Percentiles rank a stretch among this genome's conserved stretches.
Evolutionary conservation across 2,329 filamentous ascomycete species (phyloP).

Genomic region (Phaeosphaeria sp.): DNA sequence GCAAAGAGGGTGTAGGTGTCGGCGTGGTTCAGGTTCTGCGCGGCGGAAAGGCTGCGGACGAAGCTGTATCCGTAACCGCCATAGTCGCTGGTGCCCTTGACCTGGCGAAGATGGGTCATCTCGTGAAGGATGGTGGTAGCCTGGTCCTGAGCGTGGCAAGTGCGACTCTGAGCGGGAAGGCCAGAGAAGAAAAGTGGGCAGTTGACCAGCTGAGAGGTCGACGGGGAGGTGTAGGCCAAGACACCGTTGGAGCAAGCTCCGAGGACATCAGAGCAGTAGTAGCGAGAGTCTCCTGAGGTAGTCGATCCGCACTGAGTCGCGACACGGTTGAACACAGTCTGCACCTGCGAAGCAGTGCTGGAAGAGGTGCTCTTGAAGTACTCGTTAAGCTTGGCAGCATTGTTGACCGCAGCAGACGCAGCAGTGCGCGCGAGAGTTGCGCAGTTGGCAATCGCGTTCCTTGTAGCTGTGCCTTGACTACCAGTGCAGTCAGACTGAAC

Average conservation of each 20-base stretch:
- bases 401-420: slow-evolving; percentile 58
- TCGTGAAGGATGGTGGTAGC: slow-evolving; percentile 69
- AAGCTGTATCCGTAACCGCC: slow-evolving; percentile 62
- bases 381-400: slow-evolving; percentile 60
- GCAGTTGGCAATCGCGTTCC: slow-evolving; percentile 61
- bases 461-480: slow-evolving; percentile 51
- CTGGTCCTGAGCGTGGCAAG: slow-evolving; percentile 69
- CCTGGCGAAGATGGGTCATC: slow-evolving; percentile 64
- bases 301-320: slow-evolving; percentile 62
- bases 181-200: slow-evolving; percentile 64
- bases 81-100: slow-evolving; percentile 65
- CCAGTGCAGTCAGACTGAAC: slow-evolving; percentile 63
- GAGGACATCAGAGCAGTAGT: slow-evolving; percentile 66
- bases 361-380: slow-evolving; percentile 67
- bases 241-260: slow-evolving; percentile 57
- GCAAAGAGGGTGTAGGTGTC: slow-evolving; percentile 60
- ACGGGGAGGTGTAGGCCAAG: slow-evolving; percentile 66
- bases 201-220: slow-evolving; percentile 62
- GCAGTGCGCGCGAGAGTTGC: slow-evolving; percentile 60
- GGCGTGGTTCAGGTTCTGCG: slow-evolving; percentile 66
- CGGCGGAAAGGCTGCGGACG: slow-evolving; percentile 51
- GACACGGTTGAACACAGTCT: slow-evolving; percentile 59
- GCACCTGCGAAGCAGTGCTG: slow-evolving; percentile 57
- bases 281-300: slow-evolving; percentile 56
- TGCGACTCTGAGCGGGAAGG: slow-evolving; percentile 55